Base-by-base conservation (phyloP, 192 early-diverging fungal species). In the Backusella liffmaniae region DNA sequence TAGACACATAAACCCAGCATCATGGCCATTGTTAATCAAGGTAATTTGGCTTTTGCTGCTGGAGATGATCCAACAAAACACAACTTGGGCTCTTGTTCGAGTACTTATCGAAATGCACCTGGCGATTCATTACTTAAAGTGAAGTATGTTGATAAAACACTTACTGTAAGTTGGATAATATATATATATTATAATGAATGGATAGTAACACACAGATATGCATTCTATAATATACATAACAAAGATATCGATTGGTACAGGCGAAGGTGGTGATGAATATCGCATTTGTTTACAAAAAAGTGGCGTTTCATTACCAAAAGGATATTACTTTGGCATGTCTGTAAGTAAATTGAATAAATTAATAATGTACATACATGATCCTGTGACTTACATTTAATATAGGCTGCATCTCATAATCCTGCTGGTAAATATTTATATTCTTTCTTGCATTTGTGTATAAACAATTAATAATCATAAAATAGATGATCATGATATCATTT, bases 401-500 rank as follows among this genome's bases (percentile, higher is more conserved):
- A 82, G 74, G 81, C 83, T 65, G 76, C 84, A 5, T 75, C 80
- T 32, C 73, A 75, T 66, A 70, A 75, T 10, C 83, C 73, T 62
- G 69, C 78, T 67, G 71, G 71, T 72, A 73, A 76, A 21, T 35
- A 35, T 9, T 71, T 15, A 21, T 49, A 32, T 21, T 44, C 5
- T 3, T 32, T 32, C 32, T 32, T 32, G 32, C 32, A 32, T 32
- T 32, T 39, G 21, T 26, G 21, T 23, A 26, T 59, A 23, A 59
- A 26, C 23, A 29, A 35, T 8, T 32, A 35, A 35, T 32, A 35
- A 29, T 41, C 2, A 70, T 13, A 67, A 67, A 30, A 35, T 15
- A 30, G 94, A 95, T 83, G 94, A 95, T 79, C 94, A 95, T 68
- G 93, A 94, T 81, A 65, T 95, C 26, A 73, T 86, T 18, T 82